These are phyloP conservation scores for Fusarium transvaalense DNA, from an alignment of 2,329 filamentous ascomycete species.

Conservation along the genomic window DNA sequence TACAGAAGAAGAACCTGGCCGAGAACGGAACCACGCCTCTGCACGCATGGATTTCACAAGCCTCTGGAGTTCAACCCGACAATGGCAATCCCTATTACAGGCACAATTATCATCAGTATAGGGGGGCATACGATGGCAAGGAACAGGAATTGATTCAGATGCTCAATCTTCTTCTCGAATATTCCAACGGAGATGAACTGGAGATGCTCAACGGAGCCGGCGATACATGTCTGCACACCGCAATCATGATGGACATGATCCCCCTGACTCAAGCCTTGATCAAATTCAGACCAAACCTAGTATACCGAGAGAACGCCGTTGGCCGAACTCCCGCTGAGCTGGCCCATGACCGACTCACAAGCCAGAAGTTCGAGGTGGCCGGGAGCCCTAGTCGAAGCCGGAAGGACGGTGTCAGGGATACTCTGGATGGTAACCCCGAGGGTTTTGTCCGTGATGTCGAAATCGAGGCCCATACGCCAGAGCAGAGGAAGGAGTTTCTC, in stretches of 20 bases:
- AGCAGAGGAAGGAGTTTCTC: constrained; percentile 40
- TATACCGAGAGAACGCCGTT: constrained; percentile 80
- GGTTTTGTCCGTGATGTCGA: constrained; percentile 27
- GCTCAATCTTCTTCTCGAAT: constrained; percentile 64
- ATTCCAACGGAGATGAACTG: constrained; percentile 68
- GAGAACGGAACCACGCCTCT: constrained; percentile 73
- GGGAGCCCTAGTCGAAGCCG: constrained; percentile 8
- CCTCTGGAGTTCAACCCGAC: constrained; percentile 37
- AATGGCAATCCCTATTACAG: constrained; percentile 13
- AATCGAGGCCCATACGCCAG: constrained; percentile 26
- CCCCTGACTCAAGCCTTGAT: constrained; percentile 62
- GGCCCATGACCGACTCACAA: constrained; percentile 67
- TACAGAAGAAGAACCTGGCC: constrained; percentile 66
- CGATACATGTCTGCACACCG: constrained; percentile 73
- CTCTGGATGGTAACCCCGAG: constrained; percentile 15
- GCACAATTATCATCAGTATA: constrained; percentile 20
- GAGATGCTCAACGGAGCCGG: constrained; percentile 73
- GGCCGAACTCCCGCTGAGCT: constrained; percentile 80
- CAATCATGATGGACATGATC: constrained; percentile 57
- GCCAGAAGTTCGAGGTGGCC: constrained; percentile 52
- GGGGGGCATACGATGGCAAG: constrained; percentile 40
- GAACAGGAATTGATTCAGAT: constrained; percentile 55
- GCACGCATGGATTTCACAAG: constrained; percentile 66
- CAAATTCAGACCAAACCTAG: constrained; percentile 67
- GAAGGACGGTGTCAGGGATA: constrained; percentile 2